Conservation (phyloP, 2,329 filamentous ascomycete genomes). For the Immersiporthe knoxdaviesiana region DNA sequence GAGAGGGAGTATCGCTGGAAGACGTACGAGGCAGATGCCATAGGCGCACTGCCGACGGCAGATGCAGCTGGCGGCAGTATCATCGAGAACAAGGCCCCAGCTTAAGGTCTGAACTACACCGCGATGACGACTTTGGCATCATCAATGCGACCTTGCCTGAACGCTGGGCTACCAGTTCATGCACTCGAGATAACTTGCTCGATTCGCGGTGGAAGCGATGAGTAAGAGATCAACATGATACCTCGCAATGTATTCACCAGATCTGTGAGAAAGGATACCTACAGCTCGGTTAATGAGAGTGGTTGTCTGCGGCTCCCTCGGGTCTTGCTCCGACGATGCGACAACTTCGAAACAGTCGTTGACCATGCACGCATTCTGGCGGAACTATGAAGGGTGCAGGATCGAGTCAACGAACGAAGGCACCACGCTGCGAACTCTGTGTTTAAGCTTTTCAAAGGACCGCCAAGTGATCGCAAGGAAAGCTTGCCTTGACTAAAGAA, state of each 20-base stretch:
- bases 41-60: background rate
- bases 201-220: too few species aligned
- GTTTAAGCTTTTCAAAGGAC: background rate
- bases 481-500: background rate
- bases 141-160: background rate
- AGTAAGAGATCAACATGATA: too few species aligned
- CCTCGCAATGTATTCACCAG: background rate
- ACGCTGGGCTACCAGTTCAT: background rate
- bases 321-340: background rate
- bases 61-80: background rate
- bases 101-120: background rate
- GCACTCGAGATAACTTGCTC: too few species aligned
- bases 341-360: background rate
- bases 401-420: background rate
- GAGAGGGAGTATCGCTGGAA: slow-evolving; percentile 58
- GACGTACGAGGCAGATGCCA: slow-evolving; percentile 30
- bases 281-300: background rate
- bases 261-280: background rate
- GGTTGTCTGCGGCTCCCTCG: background rate
- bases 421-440: background rate
- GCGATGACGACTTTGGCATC: background rate
- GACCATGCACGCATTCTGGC: background rate
- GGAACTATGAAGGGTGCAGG: background rate
- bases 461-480: slow-evolving; percentile 1
- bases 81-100: background rate